Conservation (phyloP, 2,329 filamentous ascomycete species). For the Chrysoporthe cubensis region DNA sequence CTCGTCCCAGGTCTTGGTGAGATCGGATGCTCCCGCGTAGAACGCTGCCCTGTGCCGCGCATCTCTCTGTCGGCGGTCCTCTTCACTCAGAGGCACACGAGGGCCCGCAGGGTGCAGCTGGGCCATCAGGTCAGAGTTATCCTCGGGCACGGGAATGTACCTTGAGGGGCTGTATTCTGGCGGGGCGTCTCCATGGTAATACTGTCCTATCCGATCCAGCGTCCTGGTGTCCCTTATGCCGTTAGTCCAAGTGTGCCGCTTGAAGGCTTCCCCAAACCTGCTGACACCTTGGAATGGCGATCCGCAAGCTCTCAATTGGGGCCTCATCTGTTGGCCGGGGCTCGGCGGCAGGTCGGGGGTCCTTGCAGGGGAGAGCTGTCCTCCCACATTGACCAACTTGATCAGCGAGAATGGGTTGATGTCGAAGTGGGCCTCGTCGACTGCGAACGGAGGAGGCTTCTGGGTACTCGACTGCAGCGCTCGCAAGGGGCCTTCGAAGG, state of each 20-base stretch:
- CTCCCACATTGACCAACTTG: neutral
- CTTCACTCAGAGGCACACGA: conserved; percentile 29
- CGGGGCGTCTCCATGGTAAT: conserved; percentile 40
- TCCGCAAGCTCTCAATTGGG: neutral
- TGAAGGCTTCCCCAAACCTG: neutral
- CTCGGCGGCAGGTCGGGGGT: neutral
- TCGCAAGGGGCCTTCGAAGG: conserved; percentile 45
- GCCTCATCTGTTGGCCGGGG: conserved; percentile 13
- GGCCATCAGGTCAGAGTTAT: conserved; percentile 30
- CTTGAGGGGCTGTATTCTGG: conserved; percentile 34
- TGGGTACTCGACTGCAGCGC: conserved; percentile 36
- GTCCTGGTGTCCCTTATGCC: conserved; percentile 7
- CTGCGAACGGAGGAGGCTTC: conserved; percentile 11
- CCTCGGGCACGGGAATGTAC: conserved; percentile 24
- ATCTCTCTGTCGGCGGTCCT: conserved; percentile 34
- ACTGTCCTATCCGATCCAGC: conserved; percentile 35
- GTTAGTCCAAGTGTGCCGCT: neutral
- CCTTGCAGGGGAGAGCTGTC: neutral
- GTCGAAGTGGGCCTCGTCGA: conserved; percentile 9
- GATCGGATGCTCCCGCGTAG: conserved; percentile 43
- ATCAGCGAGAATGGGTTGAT: neutral
- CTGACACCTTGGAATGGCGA: neutral
- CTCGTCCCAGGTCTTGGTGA: conserved; percentile 40
- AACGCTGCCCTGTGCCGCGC: conserved; percentile 41
- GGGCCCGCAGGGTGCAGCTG: conserved; percentile 30